Conservation (phyloP, 2,329 filamentous ascomycete genomes). For the Drechslerella stenobrocha region DNA sequence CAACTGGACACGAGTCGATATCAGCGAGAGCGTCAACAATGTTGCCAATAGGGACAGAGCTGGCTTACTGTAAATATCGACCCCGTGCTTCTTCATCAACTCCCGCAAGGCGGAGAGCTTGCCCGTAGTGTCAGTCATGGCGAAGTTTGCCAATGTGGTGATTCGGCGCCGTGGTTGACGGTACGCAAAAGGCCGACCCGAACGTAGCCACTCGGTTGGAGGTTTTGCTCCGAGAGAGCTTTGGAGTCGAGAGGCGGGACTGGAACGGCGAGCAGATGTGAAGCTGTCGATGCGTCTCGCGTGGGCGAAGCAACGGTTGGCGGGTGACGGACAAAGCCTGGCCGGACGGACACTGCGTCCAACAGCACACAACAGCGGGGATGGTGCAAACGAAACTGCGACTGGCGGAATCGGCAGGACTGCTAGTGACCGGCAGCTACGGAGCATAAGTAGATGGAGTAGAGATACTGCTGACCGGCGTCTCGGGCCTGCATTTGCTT, state of each 20-base stretch:
- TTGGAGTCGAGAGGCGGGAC: not conserved
- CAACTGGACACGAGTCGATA: slow-evolving; percentile 65
- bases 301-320: not conserved
- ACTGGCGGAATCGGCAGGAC: not conserved
- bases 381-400: not conserved
- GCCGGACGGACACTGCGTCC: not conserved
- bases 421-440: not conserved
- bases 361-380: not conserved
- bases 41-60: slow-evolving; percentile 13
- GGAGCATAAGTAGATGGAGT: not conserved
- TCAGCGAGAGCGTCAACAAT: slow-evolving; percentile 51
- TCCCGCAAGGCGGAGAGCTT: slow-evolving; percentile 75
- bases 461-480: too few species aligned
- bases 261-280: not conserved
- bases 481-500: not conserved
- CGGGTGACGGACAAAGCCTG: not conserved
- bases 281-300: not conserved
- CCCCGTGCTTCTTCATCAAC: slow-evolving; percentile 81
- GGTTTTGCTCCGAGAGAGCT: not conserved
- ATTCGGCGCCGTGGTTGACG: slow-evolving; percentile 1
- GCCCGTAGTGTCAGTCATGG: slow-evolving; percentile 70
- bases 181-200: not conserved
- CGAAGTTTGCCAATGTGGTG: slow-evolving; percentile 20
- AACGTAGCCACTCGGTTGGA: not conserved
- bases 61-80: slow-evolving; percentile 85